Evolutionary conservation across 805 yeast genomes (phyloP), one percentile per base, ranked within the genome.

Genomic region (Yamadazyma kitorensis): DNA sequence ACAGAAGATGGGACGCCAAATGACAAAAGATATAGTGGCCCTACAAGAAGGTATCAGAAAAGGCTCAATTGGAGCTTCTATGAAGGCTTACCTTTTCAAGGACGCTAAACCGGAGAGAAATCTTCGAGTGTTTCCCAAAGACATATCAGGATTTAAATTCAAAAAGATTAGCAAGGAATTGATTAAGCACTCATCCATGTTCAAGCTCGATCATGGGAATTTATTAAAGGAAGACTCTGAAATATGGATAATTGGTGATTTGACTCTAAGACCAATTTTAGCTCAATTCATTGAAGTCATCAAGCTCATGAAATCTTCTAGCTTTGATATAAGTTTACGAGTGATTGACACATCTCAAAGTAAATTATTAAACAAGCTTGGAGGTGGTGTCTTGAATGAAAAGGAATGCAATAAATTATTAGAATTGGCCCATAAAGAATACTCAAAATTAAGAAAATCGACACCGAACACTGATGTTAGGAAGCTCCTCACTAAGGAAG

Each of bases 241-340:
- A 9, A 4, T 46, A 6, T 78, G 86, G 56, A 44, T 83, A 8
- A 64, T 79, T 33, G 93, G 86, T 23, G 76, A 80, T 46, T 70
- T 81, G 37, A 57, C 62, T 17, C 24, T 24, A 15, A 8, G 17
- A 64, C 2, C 19, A 43, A 25, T 28, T 5, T 5, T 33, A 4
- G 23, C 2, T 28, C 49, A 4, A 59, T 48, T 82, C 7, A 33
- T 54, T 14, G 60, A 60, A 20, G 40, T 70, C 0, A 42, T 71
- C 21, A 43, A 54, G 24, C 40, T 50, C 33, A 32, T 55, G 46
- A 29, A 47, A 29, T 19, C 44, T 7, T 43, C 56, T 12, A 45
- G 49, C 11, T 37, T 43, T 11, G 63, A 68, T 11, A 43, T 72
- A 2, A 76, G 68, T 38, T 42, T 74, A 7, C 48, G 65, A 25